Percentiles rank a stretch among this genome's conserved stretches.
phyloP scores from a whole-genome alignment of 2,329 filamentous ascomycete species.

The Ceratocystis eucalypticola region DNA sequence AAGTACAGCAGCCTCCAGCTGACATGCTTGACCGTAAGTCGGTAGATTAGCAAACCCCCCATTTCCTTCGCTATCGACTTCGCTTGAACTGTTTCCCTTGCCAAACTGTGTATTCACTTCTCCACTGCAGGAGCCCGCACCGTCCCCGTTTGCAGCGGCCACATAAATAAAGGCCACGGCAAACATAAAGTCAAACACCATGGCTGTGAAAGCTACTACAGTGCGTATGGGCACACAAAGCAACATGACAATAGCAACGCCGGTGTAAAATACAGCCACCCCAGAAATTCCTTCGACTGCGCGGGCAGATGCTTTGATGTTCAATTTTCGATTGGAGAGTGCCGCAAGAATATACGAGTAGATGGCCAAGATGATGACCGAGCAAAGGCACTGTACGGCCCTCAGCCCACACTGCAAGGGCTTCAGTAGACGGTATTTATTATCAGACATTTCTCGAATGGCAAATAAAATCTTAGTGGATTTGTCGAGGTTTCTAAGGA shows the following conservation, averaged over 20 bases:
- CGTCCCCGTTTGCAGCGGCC: constrained; percentile 57
- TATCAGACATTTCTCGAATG: constrained; percentile 2
- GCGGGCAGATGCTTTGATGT: constrained; percentile 51
- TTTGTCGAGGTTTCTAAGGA: not conserved
- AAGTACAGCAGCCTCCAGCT: constrained; percentile 62
- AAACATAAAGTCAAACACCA: constrained; percentile 67
- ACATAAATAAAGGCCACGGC: constrained; percentile 68
- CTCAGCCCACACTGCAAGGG: constrained; percentile 57
- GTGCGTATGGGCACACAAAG: constrained; percentile 65
- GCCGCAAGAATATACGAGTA: constrained; percentile 76
- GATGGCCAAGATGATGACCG: constrained; percentile 60
- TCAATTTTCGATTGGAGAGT: constrained; percentile 48
- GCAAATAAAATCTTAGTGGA: not conserved
- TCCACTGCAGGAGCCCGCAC: constrained; percentile 48
- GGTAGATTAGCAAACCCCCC: constrained; percentile 38
- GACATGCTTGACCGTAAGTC: constrained; percentile 46
- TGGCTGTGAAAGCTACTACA: constrained; percentile 58
- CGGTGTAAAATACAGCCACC: constrained; percentile 57
- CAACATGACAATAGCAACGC: constrained; percentile 58
- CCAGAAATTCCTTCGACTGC: constrained; percentile 71
- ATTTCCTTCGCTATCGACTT: constrained; percentile 9
- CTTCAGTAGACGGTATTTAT: constrained; percentile 38
- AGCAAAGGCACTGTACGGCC: constrained; percentile 56
- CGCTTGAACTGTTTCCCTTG: constrained; percentile 30
- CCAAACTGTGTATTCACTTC: constrained; percentile 57